Base-by-base conservation (phyloP, 1,284 basidiomycete species). In the Salmacisia buchloeana region DNA sequence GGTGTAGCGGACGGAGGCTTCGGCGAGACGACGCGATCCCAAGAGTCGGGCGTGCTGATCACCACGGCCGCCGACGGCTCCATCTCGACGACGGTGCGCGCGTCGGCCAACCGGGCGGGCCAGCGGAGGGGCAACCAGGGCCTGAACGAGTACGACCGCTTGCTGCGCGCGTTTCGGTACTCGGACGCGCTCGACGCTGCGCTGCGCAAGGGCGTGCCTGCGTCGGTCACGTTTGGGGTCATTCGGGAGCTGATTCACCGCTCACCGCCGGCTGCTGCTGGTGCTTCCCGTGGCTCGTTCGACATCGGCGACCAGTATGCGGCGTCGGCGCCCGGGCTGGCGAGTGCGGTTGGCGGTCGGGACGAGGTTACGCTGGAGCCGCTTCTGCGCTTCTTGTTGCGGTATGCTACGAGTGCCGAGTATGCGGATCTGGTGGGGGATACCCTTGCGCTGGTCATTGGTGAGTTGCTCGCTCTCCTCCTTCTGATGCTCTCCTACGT, bases 321-420 rank as follows among this genome's bases (percentile, higher is more conserved):
- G 15, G 60, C 46, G n/a, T 33, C 27, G 7, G 63, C 91, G 7
- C 92, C 98, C 78, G 94, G 91, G 1, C 83, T 98, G 43, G 85
- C 88, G 61, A 86, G 87, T 69, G 94, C 96, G 1, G 84, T 99
- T 3, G 85, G 88, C 0, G 92, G 92, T 29, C 86, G 96, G 54
- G 94, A 98, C 76, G 96, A 98, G 77, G 89, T 97, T 31, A 85
- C 94, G 2, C 83, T 99, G 2, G 93, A 97, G 79, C 94, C 94
- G 0, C 84, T 98, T 23, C 84, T 99, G 9, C 84, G 87, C 1
- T 86, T 97, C 59, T 84, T 98, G 10, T 82, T 92, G 58, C 90
- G 91, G 71, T 86, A 97, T 78, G 85, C 96, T 57, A 84, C 88
- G 2, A 93, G 97, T 80, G 91, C 93, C 57, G 87, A 91, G 29